Evolutionary conservation across 352 stramenopile genomes (phyloP), one percentile per base, ranked within the genome.

Genomic region (Globisporangium emineosum): DNA sequence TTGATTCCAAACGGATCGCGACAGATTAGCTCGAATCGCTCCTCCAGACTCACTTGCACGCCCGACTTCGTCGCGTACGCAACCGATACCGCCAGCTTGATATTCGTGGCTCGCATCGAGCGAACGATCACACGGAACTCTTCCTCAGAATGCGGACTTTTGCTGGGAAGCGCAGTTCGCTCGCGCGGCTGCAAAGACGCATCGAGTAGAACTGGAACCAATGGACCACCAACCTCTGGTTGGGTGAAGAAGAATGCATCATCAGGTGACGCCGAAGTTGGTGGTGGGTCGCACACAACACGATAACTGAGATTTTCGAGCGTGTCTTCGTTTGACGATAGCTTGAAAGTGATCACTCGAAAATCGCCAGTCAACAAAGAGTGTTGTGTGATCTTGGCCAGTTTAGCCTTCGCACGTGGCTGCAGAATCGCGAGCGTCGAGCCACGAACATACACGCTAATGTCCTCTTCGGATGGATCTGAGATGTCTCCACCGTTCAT

Each of bases 11-110:
- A 91, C 45, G 85, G 81, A 55, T 90, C 72, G 23, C 77, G 71
- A 53, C 85, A 93, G 5, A 72, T 37, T 5, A 93, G 54, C 27
- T 90, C 76, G 54, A 87, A 91, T 3, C 79, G 71, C 64, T 91
- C 81, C 37, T 91, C 81, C 23, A 91, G 67, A 29, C 72, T 77
- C 19, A 91, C 81, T 45, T 77, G 65, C 7, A 91, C 85, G 0
- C 85, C 83, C 42, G 65, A 72, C 53, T 88, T 91, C 25, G 82
- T 93, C 5, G 75, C 71, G 56, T 93, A 93, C 30, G 79, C 69
- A 8, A 93, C 67, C 25, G 80, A 77, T 5, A 90, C 74, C 8
- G 65, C 50, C 1, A 93, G 51, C 23, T 71, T 72, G 30, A 90
- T 60, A 0, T 65, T 67, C 33, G 67, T 72, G 10, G 81, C 74